Conservation (phyloP, 2,329 filamentous ascomycete species). For the Neofusicoccum kwambonambiense region DNA sequence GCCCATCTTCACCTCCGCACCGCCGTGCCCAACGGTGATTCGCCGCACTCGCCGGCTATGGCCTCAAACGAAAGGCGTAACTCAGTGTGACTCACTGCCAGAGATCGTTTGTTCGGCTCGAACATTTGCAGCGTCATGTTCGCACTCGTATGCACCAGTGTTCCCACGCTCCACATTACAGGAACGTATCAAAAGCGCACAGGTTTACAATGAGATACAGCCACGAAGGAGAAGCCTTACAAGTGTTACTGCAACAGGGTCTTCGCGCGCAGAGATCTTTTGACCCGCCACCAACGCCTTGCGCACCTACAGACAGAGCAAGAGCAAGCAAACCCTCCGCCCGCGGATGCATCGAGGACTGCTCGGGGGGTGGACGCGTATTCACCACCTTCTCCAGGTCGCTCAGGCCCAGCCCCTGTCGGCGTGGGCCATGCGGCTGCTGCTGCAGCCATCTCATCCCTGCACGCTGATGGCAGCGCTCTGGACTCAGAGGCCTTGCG, state of each 20-base stretch:
- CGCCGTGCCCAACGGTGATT: no score
- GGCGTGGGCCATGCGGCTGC: no score
- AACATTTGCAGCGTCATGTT: constrained; percentile 31
- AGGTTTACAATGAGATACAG: constrained; percentile 21
- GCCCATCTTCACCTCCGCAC: no score
- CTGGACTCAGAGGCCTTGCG: no score
- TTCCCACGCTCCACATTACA: not conserved
- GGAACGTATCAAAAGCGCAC: constrained; percentile 12
- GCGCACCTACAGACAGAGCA: constrained; percentile 24
- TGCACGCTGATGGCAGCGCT: no score
- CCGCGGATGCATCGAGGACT: no score
- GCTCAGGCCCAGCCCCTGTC: no score
- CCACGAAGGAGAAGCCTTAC: constrained; percentile 33
- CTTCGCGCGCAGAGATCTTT: constrained; percentile 31
- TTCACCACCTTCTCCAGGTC: no score
- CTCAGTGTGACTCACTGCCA: not conserved
- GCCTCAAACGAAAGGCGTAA: not conserved
- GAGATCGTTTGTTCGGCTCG: constrained; percentile 12
- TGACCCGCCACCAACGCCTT: constrained; percentile 33
- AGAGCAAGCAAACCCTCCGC: not conserved
- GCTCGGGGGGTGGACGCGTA: no score
- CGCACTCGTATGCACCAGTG: constrained; percentile 30
- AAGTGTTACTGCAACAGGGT: constrained; percentile 29
- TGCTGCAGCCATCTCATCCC: no score
- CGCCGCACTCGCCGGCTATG: not conserved